A percentile compares a stretch with the other conserved stretches of the same genome.
Evolutionary conservation across 1,284 basidiomycete species (phyloP).

Genomic region (Ustanciosporium gigantosporum): DNA sequence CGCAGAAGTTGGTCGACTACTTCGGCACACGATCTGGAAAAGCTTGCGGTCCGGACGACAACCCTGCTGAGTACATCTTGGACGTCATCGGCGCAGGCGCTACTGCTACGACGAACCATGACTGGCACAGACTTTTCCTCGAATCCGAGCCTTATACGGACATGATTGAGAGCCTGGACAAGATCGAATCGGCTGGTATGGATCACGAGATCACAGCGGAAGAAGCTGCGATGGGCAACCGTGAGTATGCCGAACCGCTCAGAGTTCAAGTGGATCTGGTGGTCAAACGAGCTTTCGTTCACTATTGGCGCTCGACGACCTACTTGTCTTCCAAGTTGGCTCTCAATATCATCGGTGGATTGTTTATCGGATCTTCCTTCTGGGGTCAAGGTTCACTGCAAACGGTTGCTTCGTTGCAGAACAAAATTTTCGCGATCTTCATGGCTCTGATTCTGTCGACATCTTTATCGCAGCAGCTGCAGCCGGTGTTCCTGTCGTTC

Average conservation of each 20-base stretch:
- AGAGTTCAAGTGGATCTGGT: constrained; percentile 48
- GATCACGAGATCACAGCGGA: constrained; percentile 4
- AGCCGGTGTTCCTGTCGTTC: constrained; percentile 64
- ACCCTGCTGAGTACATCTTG: constrained; percentile 56
- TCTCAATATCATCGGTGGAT: constrained; percentile 65
- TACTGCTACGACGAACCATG: constrained; percentile 45
- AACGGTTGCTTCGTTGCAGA: constrained; percentile 64
- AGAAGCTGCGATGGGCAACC: constrained; percentile 46
- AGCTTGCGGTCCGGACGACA: constrained; percentile 35
- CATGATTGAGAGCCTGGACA: constrained; percentile 21
- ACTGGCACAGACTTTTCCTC: constrained; percentile 52
- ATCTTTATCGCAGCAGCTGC: constrained; percentile 54
- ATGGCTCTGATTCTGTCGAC: constrained; percentile 59
- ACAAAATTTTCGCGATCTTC: constrained; percentile 72
- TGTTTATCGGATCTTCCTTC: constrained; percentile 68
- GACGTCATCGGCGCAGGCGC: constrained; percentile 56
- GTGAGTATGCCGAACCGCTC: constrained; percentile 52
- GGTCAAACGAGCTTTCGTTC: constrained; percentile 39
- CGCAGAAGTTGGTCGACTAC: constrained; percentile 69
- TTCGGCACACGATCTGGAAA: constrained; percentile 72
- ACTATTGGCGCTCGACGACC: constrained; percentile 58
- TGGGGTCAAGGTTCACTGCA: constrained; percentile 40
- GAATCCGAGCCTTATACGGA: constrained; percentile 30
- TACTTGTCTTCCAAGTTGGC: constrained; percentile 57
- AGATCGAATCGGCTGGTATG: constrained; percentile 6